phyloP scores from a whole-genome alignment of 2,329 filamentous ascomycete genomes.

The Trichoderma afroharzianum region DNA sequence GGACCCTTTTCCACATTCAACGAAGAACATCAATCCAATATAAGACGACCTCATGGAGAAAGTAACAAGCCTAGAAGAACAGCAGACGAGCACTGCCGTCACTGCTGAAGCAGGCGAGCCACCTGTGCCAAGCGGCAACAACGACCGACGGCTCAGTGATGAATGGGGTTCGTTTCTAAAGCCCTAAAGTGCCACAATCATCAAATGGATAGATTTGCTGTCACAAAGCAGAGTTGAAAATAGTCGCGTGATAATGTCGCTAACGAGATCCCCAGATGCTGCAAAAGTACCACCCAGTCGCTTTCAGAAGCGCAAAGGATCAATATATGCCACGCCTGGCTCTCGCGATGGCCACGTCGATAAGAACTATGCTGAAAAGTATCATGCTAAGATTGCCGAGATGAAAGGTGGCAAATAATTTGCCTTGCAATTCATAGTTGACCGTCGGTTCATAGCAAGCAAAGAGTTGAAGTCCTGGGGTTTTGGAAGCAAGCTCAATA shows the following conservation, averaged over 20 bases:
- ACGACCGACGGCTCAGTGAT: conserved; percentile 39
- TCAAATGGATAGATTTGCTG: neutral
- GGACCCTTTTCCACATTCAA: neutral
- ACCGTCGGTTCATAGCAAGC: neutral
- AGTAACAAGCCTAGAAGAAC: neutral
- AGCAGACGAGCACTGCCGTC: neutral
- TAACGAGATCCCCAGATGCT: conserved; percentile 45
- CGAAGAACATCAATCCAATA: neutral
- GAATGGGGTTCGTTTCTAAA: conserved; percentile 46
- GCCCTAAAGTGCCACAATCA: neutral
- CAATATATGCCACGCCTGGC: conserved; percentile 62
- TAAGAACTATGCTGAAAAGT: conserved; percentile 55
- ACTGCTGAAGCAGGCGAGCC: neutral
- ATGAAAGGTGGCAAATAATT: conserved; percentile 42
- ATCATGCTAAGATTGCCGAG: conserved; percentile 58
- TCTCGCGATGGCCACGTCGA: conserved; percentile 64
- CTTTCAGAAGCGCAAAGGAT: conserved; percentile 67
- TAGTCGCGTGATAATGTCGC: neutral
- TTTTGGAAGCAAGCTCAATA: neutral
- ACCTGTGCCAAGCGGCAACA: conserved; percentile 20
- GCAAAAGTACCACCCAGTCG: conserved; percentile 63
- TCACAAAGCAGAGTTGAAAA: neutral
- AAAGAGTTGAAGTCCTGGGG: neutral
- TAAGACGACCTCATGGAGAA: neutral
- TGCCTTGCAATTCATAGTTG: neutral